Percentiles rank a stretch among this genome's conserved stretches.
Conservation (phyloP, 2,329 filamentous ascomycete species). For the Triangularia verruculosa region DNA sequence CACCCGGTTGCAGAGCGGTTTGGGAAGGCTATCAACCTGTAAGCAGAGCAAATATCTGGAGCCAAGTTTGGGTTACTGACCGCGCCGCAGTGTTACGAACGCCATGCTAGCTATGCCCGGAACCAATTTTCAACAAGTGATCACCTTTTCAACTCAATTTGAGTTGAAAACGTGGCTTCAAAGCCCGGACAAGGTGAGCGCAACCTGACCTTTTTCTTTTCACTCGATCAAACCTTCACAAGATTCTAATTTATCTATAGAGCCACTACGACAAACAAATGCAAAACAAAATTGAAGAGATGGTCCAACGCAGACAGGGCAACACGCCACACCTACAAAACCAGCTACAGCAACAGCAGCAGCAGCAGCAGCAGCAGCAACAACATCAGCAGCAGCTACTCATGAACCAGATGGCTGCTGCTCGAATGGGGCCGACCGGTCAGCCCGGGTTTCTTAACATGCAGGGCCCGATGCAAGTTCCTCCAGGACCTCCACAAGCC, state of each 20-base stretch:
- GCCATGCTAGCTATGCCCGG: slow-evolving; percentile 45
- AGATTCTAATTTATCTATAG: slow-evolving; percentile 36
- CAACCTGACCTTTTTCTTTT: background rate
- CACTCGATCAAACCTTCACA: background rate
- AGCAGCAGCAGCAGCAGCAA: slow-evolving; percentile 30
- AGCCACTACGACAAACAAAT: slow-evolving; percentile 50
- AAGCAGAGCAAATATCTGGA: slow-evolving; percentile 19
- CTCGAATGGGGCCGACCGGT: slow-evolving; percentile 47
- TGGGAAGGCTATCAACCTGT: slow-evolving; percentile 37
- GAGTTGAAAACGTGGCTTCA: slow-evolving; percentile 48
- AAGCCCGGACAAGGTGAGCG: slow-evolving; percentile 49
- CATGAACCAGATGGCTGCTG: slow-evolving; percentile 51
- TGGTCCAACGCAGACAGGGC: slow-evolving; percentile 49
- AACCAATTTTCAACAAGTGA: slow-evolving; percentile 42
- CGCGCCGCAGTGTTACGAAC: slow-evolving; percentile 47
- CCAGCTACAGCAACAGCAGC: slow-evolving; percentile 28
- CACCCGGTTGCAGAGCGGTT: slow-evolving; percentile 33
- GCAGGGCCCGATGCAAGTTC: slow-evolving; percentile 57
- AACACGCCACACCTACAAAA: slow-evolving; percentile 50
- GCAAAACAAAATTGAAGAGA: slow-evolving; percentile 44
- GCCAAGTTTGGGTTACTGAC: background rate
- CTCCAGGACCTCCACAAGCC: slow-evolving; percentile 48
- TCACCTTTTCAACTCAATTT: slow-evolving; percentile 41
- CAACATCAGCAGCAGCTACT: slow-evolving; percentile 44
- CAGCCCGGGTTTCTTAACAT: slow-evolving; percentile 57